These are phyloP conservation scores for Fraxinus americana DNA, from an alignment of 257 asterid genomes.

Conservation along the genomic window DNA sequence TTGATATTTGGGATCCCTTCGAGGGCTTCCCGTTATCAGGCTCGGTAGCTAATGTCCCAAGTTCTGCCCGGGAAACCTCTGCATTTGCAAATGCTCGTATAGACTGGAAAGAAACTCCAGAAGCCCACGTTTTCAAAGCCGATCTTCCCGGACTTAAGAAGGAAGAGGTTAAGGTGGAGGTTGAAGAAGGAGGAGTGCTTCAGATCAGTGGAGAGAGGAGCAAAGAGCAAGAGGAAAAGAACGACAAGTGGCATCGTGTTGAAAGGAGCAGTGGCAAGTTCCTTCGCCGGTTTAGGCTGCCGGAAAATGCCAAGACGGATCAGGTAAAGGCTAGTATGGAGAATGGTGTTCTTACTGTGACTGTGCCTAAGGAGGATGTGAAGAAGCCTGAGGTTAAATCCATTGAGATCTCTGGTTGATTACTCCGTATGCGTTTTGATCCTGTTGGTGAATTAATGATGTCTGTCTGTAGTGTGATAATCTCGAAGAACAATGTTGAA, in stretches of 20 bases:
- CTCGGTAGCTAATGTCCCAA: constrained; percentile 6
- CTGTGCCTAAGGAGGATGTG: constrained; percentile 32
- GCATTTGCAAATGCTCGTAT: constrained; percentile 32
- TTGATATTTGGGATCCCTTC: constrained; percentile 25
- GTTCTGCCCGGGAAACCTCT: constrained; percentile 18
- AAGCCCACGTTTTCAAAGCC: constrained; percentile 29
- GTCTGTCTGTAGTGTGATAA: too few species aligned
- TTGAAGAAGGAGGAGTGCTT: too few species aligned
- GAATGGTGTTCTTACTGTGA: constrained; percentile 33
- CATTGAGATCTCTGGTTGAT: constrained; percentile 29
- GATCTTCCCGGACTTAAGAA: constrained; percentile 26
- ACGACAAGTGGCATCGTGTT: constrained; percentile 40
- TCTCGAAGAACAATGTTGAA: too few species aligned
- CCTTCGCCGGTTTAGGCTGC: constrained; percentile 34
- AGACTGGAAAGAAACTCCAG: constrained; percentile 39
- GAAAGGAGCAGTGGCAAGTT: constrained; percentile 35
- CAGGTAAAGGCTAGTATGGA: constrained; percentile 35
- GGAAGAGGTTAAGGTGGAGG: too few species aligned
- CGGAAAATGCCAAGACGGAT: constrained; percentile 28
- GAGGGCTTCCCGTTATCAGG: constrained; percentile 16
- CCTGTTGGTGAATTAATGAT: too few species aligned
- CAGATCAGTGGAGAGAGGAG: constrained; percentile 41
- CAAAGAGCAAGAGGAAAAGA: constrained; percentile 39
- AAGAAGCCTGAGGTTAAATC: constrained; percentile 30
- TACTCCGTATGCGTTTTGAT: too few species aligned